Conservation (phyloP, 2,329 filamentous ascomycete species). For the Hypocreales sp. region DNA sequence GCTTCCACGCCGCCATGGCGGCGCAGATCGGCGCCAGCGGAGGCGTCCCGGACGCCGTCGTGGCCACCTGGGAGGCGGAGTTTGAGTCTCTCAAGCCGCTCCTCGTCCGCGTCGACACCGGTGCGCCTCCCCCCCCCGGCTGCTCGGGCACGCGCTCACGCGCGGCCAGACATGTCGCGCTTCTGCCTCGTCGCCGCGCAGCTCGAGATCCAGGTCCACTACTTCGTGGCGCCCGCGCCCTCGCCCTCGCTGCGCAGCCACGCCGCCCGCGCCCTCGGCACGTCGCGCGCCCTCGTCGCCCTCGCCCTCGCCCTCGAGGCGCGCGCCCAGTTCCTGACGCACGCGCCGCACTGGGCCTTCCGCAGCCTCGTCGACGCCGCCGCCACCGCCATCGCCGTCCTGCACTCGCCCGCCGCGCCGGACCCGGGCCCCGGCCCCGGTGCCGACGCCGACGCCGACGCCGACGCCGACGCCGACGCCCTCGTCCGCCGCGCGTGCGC, state of each 20-base stretch:
- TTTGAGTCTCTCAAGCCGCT: slow-evolving; percentile 30
- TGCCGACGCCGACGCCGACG: background rate
- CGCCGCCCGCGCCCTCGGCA: slow-evolving; percentile 30
- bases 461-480: slow-evolving; percentile 12
- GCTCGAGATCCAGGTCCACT: slow-evolving; percentile 37
- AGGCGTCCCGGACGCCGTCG: slow-evolving; percentile 28
- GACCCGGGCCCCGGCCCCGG: slow-evolving; percentile 9
- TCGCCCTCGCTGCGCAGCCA: slow-evolving; percentile 24
- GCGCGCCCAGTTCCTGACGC: slow-evolving; percentile 22
- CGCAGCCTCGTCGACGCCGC: slow-evolving; percentile 28
- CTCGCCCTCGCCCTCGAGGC: slow-evolving; percentile 26
- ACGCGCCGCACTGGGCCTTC: slow-evolving; percentile 34
- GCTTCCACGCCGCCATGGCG: slow-evolving; percentile 29
- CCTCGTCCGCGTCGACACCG: slow-evolving; percentile 29
- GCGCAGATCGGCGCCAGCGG: slow-evolving; percentile 29
- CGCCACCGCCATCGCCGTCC: slow-evolving; percentile 27
- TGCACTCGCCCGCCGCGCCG: slow-evolving; percentile 26
- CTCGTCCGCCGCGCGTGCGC: slow-evolving; percentile 16
- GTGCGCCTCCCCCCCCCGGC: slow-evolving; percentile 13
- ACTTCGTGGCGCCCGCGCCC: slow-evolving; percentile 28
- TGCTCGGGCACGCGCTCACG: background rate
- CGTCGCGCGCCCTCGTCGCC: slow-evolving; percentile 28
- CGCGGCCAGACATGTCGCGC: slow-evolving; percentile 25
- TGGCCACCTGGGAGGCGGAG: slow-evolving; percentile 35
- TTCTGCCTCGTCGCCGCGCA: slow-evolving; percentile 32